phyloP scores from a whole-genome alignment of 306 rosid species.

The Malus fusca region DNA sequence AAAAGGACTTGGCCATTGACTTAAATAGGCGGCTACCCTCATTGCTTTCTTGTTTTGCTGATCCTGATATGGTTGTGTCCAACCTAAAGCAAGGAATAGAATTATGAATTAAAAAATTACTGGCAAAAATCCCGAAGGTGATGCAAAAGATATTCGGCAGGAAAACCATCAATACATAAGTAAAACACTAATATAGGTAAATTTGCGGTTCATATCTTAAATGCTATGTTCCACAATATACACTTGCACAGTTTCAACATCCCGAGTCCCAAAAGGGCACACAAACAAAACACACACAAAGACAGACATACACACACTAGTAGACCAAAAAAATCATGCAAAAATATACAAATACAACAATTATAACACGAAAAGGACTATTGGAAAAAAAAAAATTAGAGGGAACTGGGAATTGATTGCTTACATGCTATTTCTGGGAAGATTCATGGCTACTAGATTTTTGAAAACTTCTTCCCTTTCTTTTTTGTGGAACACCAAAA shows the following conservation, averaged over 20 bases:
- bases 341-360: neutral
- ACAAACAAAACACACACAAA: neutral
- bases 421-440: constrained; percentile 97
- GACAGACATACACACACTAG: neutral
- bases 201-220: neutral
- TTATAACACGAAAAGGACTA: neutral
- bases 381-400: constrained; percentile 5
- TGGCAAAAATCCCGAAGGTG: neutral
- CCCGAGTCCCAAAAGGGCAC: neutral
- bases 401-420: constrained; percentile 16
- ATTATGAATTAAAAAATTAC: constrained; percentile 5
- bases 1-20: constrained; percentile 87
- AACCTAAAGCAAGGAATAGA: constrained; percentile 48
- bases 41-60: constrained; percentile 81
- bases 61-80: constrained; percentile 99
- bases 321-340: neutral
- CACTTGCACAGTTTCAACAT: neutral
- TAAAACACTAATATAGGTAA: neutral
- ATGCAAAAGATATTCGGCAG: constrained; percentile 2
- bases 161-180: neutral
- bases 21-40: constrained; percentile 97
- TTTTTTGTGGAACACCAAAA: constrained; percentile 94
- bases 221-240: neutral
- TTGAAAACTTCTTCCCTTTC: constrained; percentile 97
- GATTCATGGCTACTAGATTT: constrained; percentile 86